Evolutionary conservation across 1,284 basidiomycete species (phyloP).

Genomic region (Grifola frondosa): DNA sequence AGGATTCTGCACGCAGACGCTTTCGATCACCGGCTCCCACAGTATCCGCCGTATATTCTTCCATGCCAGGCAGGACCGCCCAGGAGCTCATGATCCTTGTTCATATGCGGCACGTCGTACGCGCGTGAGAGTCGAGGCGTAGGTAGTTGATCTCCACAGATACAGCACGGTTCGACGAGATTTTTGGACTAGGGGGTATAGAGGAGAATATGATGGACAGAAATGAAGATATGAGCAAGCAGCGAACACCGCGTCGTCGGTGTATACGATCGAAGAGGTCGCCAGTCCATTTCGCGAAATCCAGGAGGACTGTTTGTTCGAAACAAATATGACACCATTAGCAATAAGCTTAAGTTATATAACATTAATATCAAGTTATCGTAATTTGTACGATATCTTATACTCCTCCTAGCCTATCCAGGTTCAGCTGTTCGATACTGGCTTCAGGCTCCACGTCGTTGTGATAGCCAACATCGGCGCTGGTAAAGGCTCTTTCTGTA

Average conservation of each 20-base stretch:
- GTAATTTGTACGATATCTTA: too few species aligned
- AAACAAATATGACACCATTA: slow-evolving; percentile 30
- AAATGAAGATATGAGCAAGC: not conserved
- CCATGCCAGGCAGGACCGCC: not conserved
- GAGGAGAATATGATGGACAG: not conserved
- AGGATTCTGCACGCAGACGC: too few species aligned
- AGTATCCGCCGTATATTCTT: too few species aligned
- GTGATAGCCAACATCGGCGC: too few species aligned
- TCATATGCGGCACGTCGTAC: slow-evolving; percentile 21
- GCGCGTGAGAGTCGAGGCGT: slow-evolving; percentile 18
- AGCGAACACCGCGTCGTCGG: slow-evolving; percentile 15
- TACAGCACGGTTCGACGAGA: slow-evolving; percentile 54
- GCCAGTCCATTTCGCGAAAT: slow-evolving; percentile 26
- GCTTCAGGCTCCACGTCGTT: too few species aligned
- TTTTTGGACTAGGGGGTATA: slow-evolving; percentile 43
- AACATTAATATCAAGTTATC: too few species aligned
- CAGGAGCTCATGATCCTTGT: slow-evolving; percentile 11
- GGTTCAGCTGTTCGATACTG: too few species aligned
- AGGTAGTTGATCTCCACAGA: slow-evolving; percentile 50
- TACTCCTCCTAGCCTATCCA: too few species aligned
- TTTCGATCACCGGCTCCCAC: too few species aligned
- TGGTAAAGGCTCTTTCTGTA: too few species aligned
- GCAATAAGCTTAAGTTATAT: slow-evolving; percentile 12
- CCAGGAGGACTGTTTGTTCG: slow-evolving; percentile 31
- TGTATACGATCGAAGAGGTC: slow-evolving; percentile 24